Conservation (phyloP, 805 yeast genomes). For the Ogataea methanolica region DNA sequence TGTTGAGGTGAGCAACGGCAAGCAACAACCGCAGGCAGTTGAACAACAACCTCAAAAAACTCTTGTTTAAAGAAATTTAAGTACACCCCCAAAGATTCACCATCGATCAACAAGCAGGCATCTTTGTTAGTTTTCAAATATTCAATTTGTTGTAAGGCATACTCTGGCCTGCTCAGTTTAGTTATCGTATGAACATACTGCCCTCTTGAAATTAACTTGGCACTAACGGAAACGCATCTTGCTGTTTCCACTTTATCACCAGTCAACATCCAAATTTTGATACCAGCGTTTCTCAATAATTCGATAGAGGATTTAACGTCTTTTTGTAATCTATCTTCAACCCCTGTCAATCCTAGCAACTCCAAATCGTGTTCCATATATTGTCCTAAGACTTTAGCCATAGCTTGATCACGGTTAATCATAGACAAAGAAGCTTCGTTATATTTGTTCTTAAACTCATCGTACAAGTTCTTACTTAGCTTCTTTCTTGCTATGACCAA, state of each 20-base stretch:
- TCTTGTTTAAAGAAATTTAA: constrained; percentile 60
- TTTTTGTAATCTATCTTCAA: constrained; percentile 88
- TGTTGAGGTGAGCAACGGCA: constrained; percentile 99
- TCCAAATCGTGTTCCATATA: constrained; percentile 81
- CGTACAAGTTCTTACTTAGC: constrained; percentile 48
- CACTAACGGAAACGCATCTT: constrained; percentile 94
- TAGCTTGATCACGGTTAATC: constrained; percentile 70
- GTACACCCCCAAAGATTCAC: constrained; percentile 77
- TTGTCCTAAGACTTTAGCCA: constrained; percentile 63
- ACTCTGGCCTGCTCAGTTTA: constrained; percentile 53
- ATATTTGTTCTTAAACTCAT: constrained; percentile 60
- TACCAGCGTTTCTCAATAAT: constrained; percentile 89
- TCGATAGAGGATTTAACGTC: constrained; percentile 93
- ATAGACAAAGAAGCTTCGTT: constrained; percentile 72
- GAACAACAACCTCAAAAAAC: constrained; percentile 72
- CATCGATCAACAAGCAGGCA: constrained; percentile 84
- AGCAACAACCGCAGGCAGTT: constrained; percentile 91
- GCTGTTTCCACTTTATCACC: constrained; percentile 99
- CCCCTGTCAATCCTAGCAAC: constrained; percentile 90
- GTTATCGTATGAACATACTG: constrained; percentile 89
- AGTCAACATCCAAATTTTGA: constrained; percentile 98
- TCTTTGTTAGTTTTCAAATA: constrained; percentile 58
- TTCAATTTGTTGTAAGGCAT: constrained; percentile 74
- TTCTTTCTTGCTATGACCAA: constrained; percentile 88
- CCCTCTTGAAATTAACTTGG: constrained; percentile 87